A percentile compares a stretch with the other conserved stretches of the same genome.
These are phyloP conservation scores for Clathrospora elynae DNA, from an alignment of 2,329 filamentous ascomycete species.

Conservation along the genomic window DNA sequence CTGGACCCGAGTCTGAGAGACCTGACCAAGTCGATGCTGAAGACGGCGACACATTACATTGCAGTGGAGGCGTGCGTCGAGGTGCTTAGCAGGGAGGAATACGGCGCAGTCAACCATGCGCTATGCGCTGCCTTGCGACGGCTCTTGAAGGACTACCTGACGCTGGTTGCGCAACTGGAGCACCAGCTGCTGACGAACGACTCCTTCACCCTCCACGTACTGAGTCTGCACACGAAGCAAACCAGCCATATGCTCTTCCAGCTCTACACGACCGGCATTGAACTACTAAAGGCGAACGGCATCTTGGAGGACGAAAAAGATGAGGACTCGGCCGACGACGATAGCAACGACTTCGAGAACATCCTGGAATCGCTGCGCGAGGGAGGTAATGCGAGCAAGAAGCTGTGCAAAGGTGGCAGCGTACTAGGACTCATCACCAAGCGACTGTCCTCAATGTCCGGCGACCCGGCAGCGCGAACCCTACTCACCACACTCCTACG, in stretches of 20 bases:
- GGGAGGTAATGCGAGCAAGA: conserved; percentile 84
- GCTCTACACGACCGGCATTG: conserved; percentile 76
- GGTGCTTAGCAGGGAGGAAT: conserved; percentile 89
- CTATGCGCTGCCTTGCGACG: conserved; percentile 94
- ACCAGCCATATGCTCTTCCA: conserved; percentile 92
- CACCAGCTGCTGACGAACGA: conserved; percentile 88
- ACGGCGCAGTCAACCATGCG: conserved; percentile 92
- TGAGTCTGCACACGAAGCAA: conserved; percentile 88
- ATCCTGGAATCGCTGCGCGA: conserved; percentile 89
- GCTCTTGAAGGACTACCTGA: conserved; percentile 88
- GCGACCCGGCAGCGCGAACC: conserved; percentile 84
- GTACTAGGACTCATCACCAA: conserved; percentile 88
- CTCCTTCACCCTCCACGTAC: conserved; percentile 87
- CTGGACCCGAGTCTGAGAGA: conserved; percentile 91
- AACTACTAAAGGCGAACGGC: conserved; percentile 85
- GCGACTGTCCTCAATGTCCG: conserved; percentile 85
- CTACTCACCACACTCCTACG: conserved; percentile 81
- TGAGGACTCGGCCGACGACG: conserved; percentile 69
- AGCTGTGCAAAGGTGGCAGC: conserved; percentile 94
- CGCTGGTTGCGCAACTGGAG: conserved; percentile 91
- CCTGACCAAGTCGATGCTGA: conserved; percentile 84
- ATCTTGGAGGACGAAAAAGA: conserved; percentile 77
- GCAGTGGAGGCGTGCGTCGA: conserved; percentile 93
- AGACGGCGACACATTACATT: conserved; percentile 91
- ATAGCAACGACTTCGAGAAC: conserved; percentile 85